Conservation (phyloP, 1,139 yeast species). For the Yamadazyma friedrichii region DNA sequence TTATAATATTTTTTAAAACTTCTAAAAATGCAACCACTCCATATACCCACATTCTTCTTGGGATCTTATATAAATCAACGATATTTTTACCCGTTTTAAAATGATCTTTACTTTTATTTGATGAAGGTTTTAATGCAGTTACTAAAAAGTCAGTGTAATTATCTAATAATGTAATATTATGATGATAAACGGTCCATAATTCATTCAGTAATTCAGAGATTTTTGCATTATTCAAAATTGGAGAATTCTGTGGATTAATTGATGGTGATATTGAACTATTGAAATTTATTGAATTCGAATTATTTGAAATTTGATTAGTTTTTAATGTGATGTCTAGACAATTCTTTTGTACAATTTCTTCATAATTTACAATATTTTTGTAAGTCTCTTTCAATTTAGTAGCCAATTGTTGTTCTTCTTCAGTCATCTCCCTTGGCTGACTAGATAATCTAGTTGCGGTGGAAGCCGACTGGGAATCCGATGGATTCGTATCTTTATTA, state of each 20-base stretch:
- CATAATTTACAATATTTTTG: constrained; percentile 64
- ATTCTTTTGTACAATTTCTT: constrained; percentile 67
- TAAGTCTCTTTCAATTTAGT: constrained; percentile 72
- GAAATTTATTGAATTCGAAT: constrained; percentile 17
- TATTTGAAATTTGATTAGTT: constrained; percentile 45
- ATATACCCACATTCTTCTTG: constrained; percentile 79
- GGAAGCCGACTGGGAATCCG: neutral
- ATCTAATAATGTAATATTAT: constrained; percentile 62
- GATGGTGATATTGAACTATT: constrained; percentile 10
- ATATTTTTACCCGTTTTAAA: constrained; percentile 74
- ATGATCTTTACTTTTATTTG: constrained; percentile 37
- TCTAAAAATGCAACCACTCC: constrained; percentile 77
- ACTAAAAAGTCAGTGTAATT: constrained; percentile 69
- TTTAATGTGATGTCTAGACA: constrained; percentile 56
- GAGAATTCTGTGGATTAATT: constrained; percentile 5
- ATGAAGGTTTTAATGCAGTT: constrained; percentile 64
- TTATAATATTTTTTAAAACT: constrained; percentile 71
- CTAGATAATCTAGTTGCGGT: neutral
- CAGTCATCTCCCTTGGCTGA: constrained; percentile 42
- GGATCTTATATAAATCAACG: constrained; percentile 72
- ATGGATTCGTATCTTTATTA: constrained; percentile 2
- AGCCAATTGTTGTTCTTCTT: constrained; percentile 70
- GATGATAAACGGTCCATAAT: constrained; percentile 70
- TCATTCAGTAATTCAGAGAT: constrained; percentile 59
- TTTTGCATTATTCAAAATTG: constrained; percentile 19